These are phyloP conservation scores for Bisporella sp. DNA, from an alignment of 2,329 filamentous ascomycete genomes.

Conservation along the genomic window DNA sequence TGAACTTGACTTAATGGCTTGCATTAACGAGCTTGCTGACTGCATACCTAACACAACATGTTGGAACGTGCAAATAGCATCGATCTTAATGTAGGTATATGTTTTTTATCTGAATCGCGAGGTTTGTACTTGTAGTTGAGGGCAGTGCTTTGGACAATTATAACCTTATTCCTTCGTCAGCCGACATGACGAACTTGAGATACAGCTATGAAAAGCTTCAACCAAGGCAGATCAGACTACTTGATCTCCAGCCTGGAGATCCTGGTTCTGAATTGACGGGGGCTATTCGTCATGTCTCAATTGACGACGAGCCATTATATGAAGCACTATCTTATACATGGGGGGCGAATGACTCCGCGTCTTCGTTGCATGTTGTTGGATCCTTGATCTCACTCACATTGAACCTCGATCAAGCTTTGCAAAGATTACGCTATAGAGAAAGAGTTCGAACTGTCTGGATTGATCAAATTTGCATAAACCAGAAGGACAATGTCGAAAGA, in stretches of 20 bases:
- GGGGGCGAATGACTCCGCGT: background rate
- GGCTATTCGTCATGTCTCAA: background rate
- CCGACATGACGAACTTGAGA: no score
- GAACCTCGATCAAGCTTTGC: background rate
- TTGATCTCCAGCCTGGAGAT: conserved; percentile 1
- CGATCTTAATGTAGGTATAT: no score
- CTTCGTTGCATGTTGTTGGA: background rate
- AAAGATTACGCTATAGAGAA: background rate
- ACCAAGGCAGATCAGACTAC: background rate
- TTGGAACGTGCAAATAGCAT: no score
- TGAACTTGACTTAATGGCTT: no score
- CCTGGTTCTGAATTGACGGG: background rate
- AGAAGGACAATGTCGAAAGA: conserved; percentile 5
- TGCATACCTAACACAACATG: no score
- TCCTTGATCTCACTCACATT: background rate
- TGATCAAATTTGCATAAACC: conserved; percentile 13
- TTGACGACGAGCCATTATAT: background rate
- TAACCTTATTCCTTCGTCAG: no score
- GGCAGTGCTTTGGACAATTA: no score
- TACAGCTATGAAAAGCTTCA: background rate
- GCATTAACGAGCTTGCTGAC: no score
- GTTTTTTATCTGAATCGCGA: no score
- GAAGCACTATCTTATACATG: conserved; percentile 5
- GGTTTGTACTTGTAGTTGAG: no score
- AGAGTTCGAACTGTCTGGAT: conserved; percentile 9